These are phyloP conservation scores for Plasmodium inui DNA, from an alignment of 169 alveolate genomes.

Conservation along the genomic window DNA sequence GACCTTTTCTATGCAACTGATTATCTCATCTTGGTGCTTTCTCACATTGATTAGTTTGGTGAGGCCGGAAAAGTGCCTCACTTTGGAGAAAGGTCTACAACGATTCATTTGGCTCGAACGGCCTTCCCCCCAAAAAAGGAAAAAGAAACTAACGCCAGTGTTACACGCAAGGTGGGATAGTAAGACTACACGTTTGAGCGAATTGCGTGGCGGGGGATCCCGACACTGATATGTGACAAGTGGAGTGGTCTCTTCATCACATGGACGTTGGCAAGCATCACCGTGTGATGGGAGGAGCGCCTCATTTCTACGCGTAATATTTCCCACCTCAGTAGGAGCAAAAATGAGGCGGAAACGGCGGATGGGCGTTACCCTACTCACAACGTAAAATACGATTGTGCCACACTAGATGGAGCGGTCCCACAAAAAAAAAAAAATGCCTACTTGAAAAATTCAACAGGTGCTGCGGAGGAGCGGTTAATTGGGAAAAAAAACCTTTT, in stretches of 20 bases:
- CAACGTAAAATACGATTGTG: neutral
- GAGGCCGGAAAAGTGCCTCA: constrained; percentile 20
- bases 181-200: neutral
- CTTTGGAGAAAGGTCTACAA: neutral
- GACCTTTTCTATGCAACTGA: constrained; percentile 42
- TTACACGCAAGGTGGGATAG: neutral
- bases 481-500: neutral
- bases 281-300: neutral
- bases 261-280: neutral
- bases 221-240: neutral
- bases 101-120: constrained; percentile 9
- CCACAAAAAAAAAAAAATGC: neutral
- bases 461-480: neutral
- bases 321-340: neutral
- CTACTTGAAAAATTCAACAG: neutral
- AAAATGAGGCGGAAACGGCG: neutral
- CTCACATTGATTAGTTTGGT: constrained; percentile 25
- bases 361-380: neutral
- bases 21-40: constrained; percentile 67
- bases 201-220: neutral
- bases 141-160: neutral
- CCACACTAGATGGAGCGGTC: neutral
- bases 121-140: neutral
- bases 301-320: neutral
- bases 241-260: neutral